Evolutionary conservation across 2,329 filamentous ascomycete genomes (phyloP).

Genomic region (Penicillium sp.): DNA sequence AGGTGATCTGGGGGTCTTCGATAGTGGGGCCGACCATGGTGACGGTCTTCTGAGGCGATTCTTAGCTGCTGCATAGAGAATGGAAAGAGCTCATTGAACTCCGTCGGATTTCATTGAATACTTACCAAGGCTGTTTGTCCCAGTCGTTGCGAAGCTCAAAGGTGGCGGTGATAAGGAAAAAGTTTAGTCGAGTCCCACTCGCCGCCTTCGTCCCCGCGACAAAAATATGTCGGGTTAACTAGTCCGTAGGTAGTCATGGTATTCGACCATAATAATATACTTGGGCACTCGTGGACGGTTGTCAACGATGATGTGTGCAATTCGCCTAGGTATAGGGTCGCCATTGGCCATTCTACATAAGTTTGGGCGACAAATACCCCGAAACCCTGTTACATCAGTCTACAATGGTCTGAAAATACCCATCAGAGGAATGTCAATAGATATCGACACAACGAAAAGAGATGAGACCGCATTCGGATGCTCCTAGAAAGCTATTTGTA

Average conservation of each 20-base stretch:
- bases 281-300: too few relatives aligned
- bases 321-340: too few relatives aligned
- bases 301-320: too few relatives aligned
- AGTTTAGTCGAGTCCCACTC: constrained; percentile 18
- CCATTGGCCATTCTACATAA: too few relatives aligned
- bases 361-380: not conserved
- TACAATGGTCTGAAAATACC: not conserved
- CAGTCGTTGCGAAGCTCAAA: constrained; percentile 1
- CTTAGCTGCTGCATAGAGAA: constrained; percentile 1
- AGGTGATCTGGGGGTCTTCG: constrained; percentile 19
- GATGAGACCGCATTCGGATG: constrained; percentile 34
- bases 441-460: constrained; percentile 13
- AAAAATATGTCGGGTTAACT: too few relatives aligned
- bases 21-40: constrained; percentile 25
- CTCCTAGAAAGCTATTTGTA: constrained; percentile 37
- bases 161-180: constrained; percentile 24
- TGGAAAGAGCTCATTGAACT: not conserved
- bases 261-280: too few relatives aligned
- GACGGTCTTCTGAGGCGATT: constrained; percentile 4
- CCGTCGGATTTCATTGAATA: not conserved
- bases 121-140: not conserved
- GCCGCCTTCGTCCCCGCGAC: constrained; percentile 30
- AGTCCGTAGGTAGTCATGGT: too few relatives aligned
- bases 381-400: not conserved
- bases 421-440: not conserved